Evolutionary conservation across 1,139 yeast genomes (phyloP), one percentile per base, ranked within the genome.

Genomic region (Candida labiduridarum): DNA sequence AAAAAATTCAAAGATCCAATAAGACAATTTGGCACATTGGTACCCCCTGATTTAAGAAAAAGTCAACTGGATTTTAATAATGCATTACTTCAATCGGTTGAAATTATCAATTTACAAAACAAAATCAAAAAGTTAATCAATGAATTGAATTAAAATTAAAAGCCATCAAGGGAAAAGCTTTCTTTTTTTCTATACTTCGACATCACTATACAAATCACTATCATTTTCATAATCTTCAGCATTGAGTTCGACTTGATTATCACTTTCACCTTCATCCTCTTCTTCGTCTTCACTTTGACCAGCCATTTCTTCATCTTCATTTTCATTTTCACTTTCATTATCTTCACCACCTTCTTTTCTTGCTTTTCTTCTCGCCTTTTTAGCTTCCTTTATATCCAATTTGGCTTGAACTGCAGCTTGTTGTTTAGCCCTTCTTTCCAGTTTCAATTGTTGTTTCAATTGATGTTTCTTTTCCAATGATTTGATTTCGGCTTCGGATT

Each of bases 361-460:
- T 48, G 82, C 87, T 63, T 81, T 76, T 62, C 87, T 87, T 60
- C 95, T 82, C 58, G 83, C 84, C 62, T 85, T 85, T 72, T 87
- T 88, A 12, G 83, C 87, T 44, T 81, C 84, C 65, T 87, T 87
- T 62, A 78, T 85, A 43, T 84, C 91, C 56, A 83, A 82, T 78
- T 92, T 92, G 56, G 80, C 83, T 45, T 84, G 80, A 49, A 92
- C 88, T 62, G 91, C 89, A 48, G 80, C 91, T 60, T 84, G 85
- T 69, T 92, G 98, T 60, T 80, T 84, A 59, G 83, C 82, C 67
- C 89, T 82, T 72, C 98, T 82, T 61, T 83, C 79, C 25, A 80
- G 87, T 70, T 85, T 89, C 58, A 86, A 69, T 62, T 79, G 80
- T 62, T 78, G 76, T 65, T 81, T 82, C 55, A 75, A 75, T 43